phyloP scores from a whole-genome alignment of 768 basidiomycete genomes.

The Pisolithus sp. region DNA sequence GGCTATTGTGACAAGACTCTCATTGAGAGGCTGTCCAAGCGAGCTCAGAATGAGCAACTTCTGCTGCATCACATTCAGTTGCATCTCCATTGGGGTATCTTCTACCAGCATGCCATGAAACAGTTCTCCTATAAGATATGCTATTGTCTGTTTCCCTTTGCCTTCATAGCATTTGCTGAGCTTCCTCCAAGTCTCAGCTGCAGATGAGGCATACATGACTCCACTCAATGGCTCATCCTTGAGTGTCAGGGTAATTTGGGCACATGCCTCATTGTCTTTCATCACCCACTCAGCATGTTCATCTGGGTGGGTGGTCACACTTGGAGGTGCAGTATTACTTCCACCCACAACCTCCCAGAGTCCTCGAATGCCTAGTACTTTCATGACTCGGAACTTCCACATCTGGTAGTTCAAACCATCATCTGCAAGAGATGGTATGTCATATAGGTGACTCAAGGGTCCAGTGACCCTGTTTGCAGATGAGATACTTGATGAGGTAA shows the following conservation, averaged over 20 bases:
- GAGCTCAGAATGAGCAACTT: no score
- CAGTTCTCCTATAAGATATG: no score
- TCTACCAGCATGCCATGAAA: no score
- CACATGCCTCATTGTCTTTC: constrained; percentile 12
- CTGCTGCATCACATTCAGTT: no score
- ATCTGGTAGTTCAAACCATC: background rate
- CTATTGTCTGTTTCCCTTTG: no score
- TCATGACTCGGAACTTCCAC: no score
- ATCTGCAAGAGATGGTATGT: constrained; percentile 6
- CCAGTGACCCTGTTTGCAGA: no score
- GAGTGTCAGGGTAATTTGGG: constrained; percentile 19
- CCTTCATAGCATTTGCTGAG: constrained; percentile 12
- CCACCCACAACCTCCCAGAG: constrained; percentile 4
- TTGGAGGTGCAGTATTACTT: background rate
- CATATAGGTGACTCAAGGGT: background rate
- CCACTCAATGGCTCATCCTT: constrained; percentile 17
- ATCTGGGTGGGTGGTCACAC: background rate
- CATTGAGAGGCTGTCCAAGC: no score
- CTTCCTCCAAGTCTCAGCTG: constrained; percentile 15
- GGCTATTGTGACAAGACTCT: no score
- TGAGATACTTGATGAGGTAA: no score
- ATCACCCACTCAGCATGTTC: background rate
- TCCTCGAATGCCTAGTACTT: background rate
- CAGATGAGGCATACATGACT: constrained; percentile 9
- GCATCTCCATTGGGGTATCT: no score